phyloP scores from a whole-genome alignment of 768 basidiomycete species.

The Calocybe indica region DNA sequence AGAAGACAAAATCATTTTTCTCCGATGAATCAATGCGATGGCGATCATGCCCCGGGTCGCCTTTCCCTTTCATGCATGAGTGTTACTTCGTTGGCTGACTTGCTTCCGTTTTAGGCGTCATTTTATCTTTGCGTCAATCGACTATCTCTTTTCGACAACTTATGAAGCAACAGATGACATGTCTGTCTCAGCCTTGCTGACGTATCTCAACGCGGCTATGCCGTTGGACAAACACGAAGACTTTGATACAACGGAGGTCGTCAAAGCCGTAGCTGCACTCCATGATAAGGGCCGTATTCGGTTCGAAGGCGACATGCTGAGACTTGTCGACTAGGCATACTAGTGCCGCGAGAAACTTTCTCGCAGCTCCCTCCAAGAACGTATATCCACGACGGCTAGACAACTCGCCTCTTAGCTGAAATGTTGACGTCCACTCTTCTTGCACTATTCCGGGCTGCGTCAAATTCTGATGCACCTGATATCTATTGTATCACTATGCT shows the following conservation, averaged over 20 bases:
- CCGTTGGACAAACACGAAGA: conserved; percentile 78
- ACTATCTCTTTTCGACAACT: conserved; percentile 62
- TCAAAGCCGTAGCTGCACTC: conserved; percentile 37
- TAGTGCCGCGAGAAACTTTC: too few species aligned
- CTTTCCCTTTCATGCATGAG: not conserved
- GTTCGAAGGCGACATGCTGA: conserved; percentile 46
- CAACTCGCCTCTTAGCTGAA: not conserved
- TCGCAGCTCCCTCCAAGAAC: too few species aligned
- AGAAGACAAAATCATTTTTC: too few species aligned
- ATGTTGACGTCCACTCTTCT: too few species aligned
- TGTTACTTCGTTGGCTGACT: not conserved
- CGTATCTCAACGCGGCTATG: conserved; percentile 72
- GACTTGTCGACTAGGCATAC: conserved; percentile 18
- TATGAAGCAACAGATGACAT: conserved; percentile 64
- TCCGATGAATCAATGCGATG: conserved; percentile 3
- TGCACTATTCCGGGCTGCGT: not conserved
- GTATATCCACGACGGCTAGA: not conserved
- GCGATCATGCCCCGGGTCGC: too few species aligned
- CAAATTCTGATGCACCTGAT: not conserved
- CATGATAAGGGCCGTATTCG: conserved; percentile 41
- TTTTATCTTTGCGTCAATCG: conserved; percentile 57
- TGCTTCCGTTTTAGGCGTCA: conserved; percentile 33
- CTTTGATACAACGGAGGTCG: conserved; percentile 72
- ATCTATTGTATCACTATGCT: too few species aligned
- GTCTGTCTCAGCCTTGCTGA: conserved; percentile 60